Conservation (phyloP, 2,329 filamentous ascomycete genomes). For the Pleomassaria siparia region DNA sequence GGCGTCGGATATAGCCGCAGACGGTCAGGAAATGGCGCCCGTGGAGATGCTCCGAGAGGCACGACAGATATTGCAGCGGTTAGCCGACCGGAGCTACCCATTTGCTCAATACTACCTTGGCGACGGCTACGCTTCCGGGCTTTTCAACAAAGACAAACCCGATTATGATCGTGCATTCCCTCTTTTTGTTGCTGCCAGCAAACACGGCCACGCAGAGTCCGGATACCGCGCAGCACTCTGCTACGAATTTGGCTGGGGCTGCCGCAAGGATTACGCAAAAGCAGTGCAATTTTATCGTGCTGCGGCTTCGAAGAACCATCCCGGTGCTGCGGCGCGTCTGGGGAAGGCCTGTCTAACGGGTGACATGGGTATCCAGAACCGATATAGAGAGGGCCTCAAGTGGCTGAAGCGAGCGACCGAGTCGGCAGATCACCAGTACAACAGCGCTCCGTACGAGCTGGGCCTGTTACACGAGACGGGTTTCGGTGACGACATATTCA, state of each 20-base stretch:
- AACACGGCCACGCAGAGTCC: slow-evolving; percentile 96
- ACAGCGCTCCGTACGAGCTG: slow-evolving; percentile 87
- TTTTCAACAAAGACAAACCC: slow-evolving; percentile 92
- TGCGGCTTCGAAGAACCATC: slow-evolving; percentile 90
- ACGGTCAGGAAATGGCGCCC: slow-evolving; percentile 49
- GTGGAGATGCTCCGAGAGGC: slow-evolving; percentile 80
- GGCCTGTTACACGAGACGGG: slow-evolving; percentile 86
- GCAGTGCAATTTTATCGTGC: slow-evolving; percentile 91
- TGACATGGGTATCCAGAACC: slow-evolving; percentile 79
- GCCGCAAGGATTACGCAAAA: slow-evolving; percentile 83
- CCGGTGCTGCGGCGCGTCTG: slow-evolving; percentile 89
- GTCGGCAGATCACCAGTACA: slow-evolving; percentile 87
- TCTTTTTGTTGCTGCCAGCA: slow-evolving; percentile 88
- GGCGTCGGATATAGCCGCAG: slow-evolving; percentile 27
- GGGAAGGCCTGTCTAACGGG: slow-evolving; percentile 87
- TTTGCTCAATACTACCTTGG: slow-evolving; percentile 98
- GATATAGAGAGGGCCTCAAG: slow-evolving; percentile 88
- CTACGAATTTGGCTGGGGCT: slow-evolving; percentile 98
- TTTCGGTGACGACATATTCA: slow-evolving; percentile 93
- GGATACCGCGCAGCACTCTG: slow-evolving; percentile 90
- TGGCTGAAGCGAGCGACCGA: slow-evolving; percentile 95
- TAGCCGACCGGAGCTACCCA: slow-evolving; percentile 86
- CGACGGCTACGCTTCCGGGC: slow-evolving; percentile 88
- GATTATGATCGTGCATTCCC: slow-evolving; percentile 91
- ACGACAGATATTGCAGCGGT: slow-evolving; percentile 80